These are phyloP conservation scores for Colletotrichum gloeosporioides DNA, from an alignment of 2,329 filamentous ascomycete species.

Conservation along the genomic window DNA sequence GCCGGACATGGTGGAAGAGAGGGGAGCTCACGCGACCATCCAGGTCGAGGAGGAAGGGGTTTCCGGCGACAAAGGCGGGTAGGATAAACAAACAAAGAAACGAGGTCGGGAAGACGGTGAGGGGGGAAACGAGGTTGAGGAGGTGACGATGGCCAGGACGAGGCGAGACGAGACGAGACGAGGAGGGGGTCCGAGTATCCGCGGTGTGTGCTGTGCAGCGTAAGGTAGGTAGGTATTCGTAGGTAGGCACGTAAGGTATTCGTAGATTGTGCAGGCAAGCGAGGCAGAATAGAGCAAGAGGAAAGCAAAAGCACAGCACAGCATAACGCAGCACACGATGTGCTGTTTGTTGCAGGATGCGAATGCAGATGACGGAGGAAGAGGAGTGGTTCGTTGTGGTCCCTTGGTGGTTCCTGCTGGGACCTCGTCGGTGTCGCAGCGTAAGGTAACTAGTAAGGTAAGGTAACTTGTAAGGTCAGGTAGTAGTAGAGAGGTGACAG, in stretches of 20 bases:
- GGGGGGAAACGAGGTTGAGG: not conserved
- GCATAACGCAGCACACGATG: not conserved
- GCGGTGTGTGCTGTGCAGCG: not conserved
- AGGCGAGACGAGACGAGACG: not conserved
- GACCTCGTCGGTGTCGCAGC: not conserved
- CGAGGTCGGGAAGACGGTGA: not conserved
- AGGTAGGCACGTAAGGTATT: not conserved
- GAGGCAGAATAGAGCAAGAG: not conserved
- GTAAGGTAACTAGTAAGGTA: not conserved
- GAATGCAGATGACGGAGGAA: not conserved
- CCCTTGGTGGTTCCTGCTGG: not conserved
- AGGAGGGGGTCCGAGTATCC: not conserved
- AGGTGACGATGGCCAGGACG: not conserved
- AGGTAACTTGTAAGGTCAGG: not conserved
- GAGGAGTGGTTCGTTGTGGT: not conserved
- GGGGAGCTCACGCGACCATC: constrained; percentile 17
- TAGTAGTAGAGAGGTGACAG: not conserved
- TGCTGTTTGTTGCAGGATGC: not conserved
- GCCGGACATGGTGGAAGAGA: constrained; percentile 69
- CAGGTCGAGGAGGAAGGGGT: not conserved
- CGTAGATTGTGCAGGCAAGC: not conserved
- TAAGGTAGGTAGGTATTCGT: not conserved
- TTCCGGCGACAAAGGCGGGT: not conserved
- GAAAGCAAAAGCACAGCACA: not conserved
- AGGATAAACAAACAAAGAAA: constrained; percentile 23